These are phyloP conservation scores for Penicillium nucicola DNA, from an alignment of 495 filamentous ascomycete species.

Conservation along the genomic window DNA sequence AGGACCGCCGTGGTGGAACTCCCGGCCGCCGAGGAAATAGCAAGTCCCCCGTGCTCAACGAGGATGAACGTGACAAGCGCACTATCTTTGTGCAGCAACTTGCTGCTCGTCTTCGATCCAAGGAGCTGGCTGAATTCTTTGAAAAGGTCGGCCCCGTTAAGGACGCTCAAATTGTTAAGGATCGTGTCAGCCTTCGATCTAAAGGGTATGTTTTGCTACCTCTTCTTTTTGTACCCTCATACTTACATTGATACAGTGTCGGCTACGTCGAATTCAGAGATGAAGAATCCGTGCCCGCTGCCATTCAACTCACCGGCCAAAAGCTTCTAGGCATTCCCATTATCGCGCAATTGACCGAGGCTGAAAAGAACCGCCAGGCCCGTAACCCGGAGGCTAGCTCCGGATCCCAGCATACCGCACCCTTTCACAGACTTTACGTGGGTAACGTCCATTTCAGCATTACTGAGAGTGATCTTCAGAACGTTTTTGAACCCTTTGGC, in stretches of 20 bases:
- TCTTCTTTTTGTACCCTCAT: conserved; percentile 3
- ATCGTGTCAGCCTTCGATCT: conserved; percentile 90
- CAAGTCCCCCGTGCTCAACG: conserved; percentile 68
- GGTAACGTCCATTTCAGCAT: conserved; percentile 99
- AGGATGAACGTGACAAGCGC: conserved; percentile 93
- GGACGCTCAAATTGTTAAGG: conserved; percentile 99
- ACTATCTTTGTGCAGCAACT: conserved; percentile 99
- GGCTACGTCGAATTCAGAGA: conserved; percentile 99
- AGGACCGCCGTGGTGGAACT: conserved; percentile 53
- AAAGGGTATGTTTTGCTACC: conserved; percentile 72
- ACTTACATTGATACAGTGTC: conserved; percentile 57
- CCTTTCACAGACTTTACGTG: conserved; percentile 98
- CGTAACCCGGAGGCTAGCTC: conserved; percentile 72
- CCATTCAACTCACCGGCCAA: conserved; percentile 98
- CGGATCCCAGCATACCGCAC: conserved; percentile 68
- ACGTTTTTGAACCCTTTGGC: conserved; percentile 97
- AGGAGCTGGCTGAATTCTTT: conserved; percentile 92
- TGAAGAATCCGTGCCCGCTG: conserved; percentile 88
- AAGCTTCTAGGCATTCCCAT: conserved; percentile 98
- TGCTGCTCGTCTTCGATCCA: conserved; percentile 84
- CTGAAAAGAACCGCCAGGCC: conserved; percentile 98
- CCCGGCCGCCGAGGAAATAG: conserved; percentile 45
- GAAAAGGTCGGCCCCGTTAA: conserved; percentile 94
- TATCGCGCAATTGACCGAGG: conserved; percentile 97
- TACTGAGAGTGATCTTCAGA: conserved; percentile 92